Evolutionary conservation across 2,329 filamentous ascomycete species (phyloP).

Genomic region (Hypoxylon sp.): DNA sequence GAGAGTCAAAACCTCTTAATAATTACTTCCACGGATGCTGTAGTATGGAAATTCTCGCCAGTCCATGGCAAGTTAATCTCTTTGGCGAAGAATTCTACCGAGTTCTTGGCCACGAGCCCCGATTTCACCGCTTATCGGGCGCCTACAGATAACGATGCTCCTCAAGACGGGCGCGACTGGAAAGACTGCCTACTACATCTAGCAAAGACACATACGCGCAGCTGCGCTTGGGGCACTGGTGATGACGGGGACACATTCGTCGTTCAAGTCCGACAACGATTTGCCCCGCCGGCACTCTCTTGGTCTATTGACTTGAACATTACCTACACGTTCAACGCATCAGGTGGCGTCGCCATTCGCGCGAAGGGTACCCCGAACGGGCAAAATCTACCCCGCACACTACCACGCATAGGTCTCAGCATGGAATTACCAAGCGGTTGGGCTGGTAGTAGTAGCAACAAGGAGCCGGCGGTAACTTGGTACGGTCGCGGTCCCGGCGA

Average conservation of each 20-base stretch:
- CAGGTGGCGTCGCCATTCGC: conserved; percentile 64
- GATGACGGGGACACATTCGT: conserved; percentile 51
- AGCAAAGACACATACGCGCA: conserved; percentile 57
- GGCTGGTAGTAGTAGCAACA: conserved; percentile 42
- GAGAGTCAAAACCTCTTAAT: conserved; percentile 49
- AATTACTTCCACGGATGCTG: conserved; percentile 46
- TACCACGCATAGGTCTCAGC: conserved; percentile 74
- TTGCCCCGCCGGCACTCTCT: conserved; percentile 74
- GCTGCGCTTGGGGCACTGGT: conserved; percentile 48
- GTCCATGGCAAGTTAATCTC: conserved; percentile 49
- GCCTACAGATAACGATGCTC: conserved; percentile 75
- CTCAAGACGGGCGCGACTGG: conserved; percentile 70
- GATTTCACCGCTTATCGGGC: conserved; percentile 70
- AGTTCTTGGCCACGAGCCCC: conserved; percentile 47
- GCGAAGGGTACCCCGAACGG: conserved; percentile 65
- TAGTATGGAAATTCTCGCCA: conserved; percentile 50
- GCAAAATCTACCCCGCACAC: conserved; percentile 66
- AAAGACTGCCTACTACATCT: conserved; percentile 61
- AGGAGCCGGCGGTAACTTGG: conserved; percentile 64
- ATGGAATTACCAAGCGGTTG: conserved; percentile 57
- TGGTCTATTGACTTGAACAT: conserved; percentile 69
- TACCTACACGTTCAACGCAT: conserved; percentile 68
- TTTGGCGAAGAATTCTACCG: conserved; percentile 47
- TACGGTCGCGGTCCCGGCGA: conserved; percentile 78
- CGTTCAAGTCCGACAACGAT: conserved; percentile 64